Conservation (phyloP, 495 filamentous ascomycete genomes). For the Entonaema liquescens region DNA sequence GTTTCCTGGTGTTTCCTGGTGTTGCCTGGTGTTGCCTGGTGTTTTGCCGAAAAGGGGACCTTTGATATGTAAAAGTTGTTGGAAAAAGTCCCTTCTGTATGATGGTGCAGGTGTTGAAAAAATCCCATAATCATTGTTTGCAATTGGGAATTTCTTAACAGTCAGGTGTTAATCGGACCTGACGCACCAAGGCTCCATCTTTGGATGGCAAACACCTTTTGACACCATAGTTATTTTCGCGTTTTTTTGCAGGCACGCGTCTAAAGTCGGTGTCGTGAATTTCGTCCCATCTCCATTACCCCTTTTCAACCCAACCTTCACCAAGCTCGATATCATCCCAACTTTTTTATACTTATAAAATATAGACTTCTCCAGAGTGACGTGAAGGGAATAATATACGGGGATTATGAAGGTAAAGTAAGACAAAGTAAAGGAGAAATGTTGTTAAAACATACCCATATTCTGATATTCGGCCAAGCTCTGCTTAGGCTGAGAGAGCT, state of each 20-base stretch:
- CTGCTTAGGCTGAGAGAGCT: constrained; percentile 95
- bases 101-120: background rate
- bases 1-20: no score
- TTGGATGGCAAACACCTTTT: background rate
- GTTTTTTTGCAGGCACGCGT: background rate
- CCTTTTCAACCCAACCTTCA: background rate
- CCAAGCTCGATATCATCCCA: background rate
- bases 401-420: background rate
- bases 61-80: background rate
- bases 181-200: background rate
- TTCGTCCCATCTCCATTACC: background rate
- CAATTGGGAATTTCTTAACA: background rate
- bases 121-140: background rate
- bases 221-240: background rate
- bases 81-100: background rate
- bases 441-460: constrained; percentile 75
- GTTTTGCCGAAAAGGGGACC: background rate
- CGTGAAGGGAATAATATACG: constrained; percentile 1
- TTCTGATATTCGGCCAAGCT: constrained; percentile 89
- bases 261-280: background rate
- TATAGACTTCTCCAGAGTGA: background rate
- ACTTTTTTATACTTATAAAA: background rate
- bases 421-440: constrained; percentile 21
- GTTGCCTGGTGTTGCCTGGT: no score
- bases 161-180: background rate